Conservation (phyloP, 2,329 filamentous ascomycete genomes). For the Colletotrichum sansevieriae region DNA sequence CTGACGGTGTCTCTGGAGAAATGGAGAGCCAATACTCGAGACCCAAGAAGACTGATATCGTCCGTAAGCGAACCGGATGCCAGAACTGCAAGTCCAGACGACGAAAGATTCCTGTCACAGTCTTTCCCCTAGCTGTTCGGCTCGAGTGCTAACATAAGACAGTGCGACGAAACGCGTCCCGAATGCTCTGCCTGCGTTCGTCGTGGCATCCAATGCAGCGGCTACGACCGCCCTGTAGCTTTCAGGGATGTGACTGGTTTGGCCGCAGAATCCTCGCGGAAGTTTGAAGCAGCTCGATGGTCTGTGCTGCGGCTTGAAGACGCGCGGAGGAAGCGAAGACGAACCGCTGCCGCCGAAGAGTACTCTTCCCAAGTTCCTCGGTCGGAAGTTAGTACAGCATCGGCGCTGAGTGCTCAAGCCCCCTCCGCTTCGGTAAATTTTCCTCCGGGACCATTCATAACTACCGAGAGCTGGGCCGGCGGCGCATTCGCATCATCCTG, state of each 20-base stretch:
- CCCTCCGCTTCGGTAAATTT: neutral
- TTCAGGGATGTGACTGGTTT: constrained; percentile 32
- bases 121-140: neutral
- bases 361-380: neutral
- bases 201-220: constrained; percentile 33
- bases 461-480: neutral
- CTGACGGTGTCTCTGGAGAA: no score
- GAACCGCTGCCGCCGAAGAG: neutral
- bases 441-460: neutral
- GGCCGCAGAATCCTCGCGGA: constrained; percentile 30
- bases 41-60: constrained; percentile 34
- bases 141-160: neutral
- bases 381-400: neutral
- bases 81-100: constrained; percentile 33
- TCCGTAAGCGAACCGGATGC: constrained; percentile 36
- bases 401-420: neutral
- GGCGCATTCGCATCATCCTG: constrained; percentile 19
- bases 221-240: constrained; percentile 28
- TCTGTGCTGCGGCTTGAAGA: constrained; percentile 19
- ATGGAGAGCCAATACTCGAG: constrained; percentile 26
- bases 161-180: constrained; percentile 36
- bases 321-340: constrained; percentile 18
- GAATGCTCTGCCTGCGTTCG: constrained; percentile 28
- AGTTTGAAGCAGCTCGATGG: constrained; percentile 34
- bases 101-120: constrained; percentile 18